Evolutionary conservation across 768 basidiomycete genomes (phyloP), one percentile per base, ranked within the genome.

Genomic region (Boletus barrowsii): DNA sequence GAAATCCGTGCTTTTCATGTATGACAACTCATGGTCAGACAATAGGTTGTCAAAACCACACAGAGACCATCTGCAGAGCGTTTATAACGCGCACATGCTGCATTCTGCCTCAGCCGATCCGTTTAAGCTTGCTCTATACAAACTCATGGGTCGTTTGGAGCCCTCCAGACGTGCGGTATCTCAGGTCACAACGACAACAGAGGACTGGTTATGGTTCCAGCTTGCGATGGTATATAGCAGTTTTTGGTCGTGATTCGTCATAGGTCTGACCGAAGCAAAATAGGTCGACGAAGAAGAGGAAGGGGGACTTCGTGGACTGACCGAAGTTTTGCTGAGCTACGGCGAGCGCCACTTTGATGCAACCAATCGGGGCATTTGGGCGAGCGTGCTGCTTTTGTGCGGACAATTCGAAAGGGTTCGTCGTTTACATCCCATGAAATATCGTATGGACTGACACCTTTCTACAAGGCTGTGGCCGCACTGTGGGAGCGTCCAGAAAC

Each of bases 141-240:
- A 97, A 70, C 76, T 99, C 35, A 88, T 98, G 78, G 96, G 93
- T 42, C 90, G 90, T 62, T 81, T 96, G 49, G 97, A 99, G 61
- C 84, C 93, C 2, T 72, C 81, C 5, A 79, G 90, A 52, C 80
- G 93, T 45, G 88, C 83, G 62, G 86, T 95, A 3, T 81, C 84
- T 6, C 83, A 86, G 39, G 93, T 98, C 5, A 98, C 94, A 0
- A 81, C 82, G 10, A 95, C 94, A 1, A 94, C 92, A 3, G 97
- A 98, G 68, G 97, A 99, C 70, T 99, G 96, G 96, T 76, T 98
- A 35, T 99, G 96, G 96, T 87, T 95, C 76, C 95, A 99, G 73
- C 79, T 98, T 14, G 80, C 87, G 1, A 88, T 98, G 83, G 90
- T 85, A 45, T 14, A 36, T 51, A 35, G 41, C 24, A 7, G 17